Percentiles rank a stretch among this genome's conserved stretches.
Conservation (phyloP, 768 basidiomycete genomes). For the Favolaschia claudopus region DNA sequence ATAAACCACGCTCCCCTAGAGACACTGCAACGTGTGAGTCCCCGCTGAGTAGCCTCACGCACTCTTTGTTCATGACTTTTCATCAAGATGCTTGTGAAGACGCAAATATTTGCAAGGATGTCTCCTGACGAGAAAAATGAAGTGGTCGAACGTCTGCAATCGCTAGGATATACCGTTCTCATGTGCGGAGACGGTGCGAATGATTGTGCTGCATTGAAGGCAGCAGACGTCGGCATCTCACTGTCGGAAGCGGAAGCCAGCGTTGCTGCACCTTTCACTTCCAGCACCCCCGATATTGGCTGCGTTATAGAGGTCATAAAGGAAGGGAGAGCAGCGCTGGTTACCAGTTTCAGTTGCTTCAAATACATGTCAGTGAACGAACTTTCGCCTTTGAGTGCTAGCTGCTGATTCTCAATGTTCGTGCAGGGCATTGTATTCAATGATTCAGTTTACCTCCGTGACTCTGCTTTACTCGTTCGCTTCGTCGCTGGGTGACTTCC, state of each 20-base stretch:
- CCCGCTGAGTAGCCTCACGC: background rate
- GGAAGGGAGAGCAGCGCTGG: conserved; percentile 94
- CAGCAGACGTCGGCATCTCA: conserved; percentile 96
- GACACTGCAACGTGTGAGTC: conserved; percentile 87
- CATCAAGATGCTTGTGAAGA: conserved; percentile 92
- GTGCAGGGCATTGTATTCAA: conserved; percentile 92
- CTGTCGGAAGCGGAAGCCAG: conserved; percentile 98
- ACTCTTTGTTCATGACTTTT: conserved; percentile 1
- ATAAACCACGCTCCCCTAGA: conserved; percentile 93
- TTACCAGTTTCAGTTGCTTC: conserved; percentile 99
- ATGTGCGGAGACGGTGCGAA: conserved; percentile 99
- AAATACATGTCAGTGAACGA: conserved; percentile 90
- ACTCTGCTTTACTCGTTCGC: conserved; percentile 96
- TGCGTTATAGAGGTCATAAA: conserved; percentile 97
- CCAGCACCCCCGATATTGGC: conserved; percentile 90
- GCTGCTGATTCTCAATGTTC: conserved; percentile 16
- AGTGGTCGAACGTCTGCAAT: conserved; percentile 92
- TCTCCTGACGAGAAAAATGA: conserved; percentile 99
- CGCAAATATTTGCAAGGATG: conserved; percentile 97
- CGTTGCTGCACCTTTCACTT: conserved; percentile 97
- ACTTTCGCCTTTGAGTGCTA: background rate
- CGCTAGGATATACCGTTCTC: conserved; percentile 92
- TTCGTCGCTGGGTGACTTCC: conserved; percentile 81
- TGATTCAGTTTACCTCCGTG: conserved; percentile 99
- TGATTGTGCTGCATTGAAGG: conserved; percentile 97